Evolutionary conservation across 192 early-diverging fungal genomes (phyloP), one percentile per base, ranked within the genome.

Genomic region (Rhizoclosmatium globosum): DNA sequence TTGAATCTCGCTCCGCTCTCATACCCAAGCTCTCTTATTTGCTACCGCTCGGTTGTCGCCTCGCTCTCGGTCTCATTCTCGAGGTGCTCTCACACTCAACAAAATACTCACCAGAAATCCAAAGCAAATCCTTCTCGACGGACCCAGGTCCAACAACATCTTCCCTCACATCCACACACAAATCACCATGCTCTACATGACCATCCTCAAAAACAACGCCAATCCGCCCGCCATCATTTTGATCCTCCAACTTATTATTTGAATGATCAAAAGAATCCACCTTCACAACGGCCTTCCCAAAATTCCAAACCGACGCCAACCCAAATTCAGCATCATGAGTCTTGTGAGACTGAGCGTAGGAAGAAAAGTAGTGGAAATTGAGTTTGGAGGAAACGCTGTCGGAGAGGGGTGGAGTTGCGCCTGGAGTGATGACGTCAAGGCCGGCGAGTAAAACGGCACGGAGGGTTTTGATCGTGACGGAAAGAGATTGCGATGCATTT

Each of bases 301-400:
- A 42, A 17, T 53, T 53, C 74, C 74, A 76, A 11, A 76, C 74
- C 42, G 45, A 38, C 3, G 74, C 74, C 17, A 76, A 23, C 13
- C 74, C 74, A 76, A 59, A 76, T 67, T 76, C 74, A 4, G 74
- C 74, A 76, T 76, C 74, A 67, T 67, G 57, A n/a, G 31, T 66
- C 39, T 48, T 46, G n/a, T n/a, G 23, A 15, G 61, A 42, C 11
- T 6, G 13, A 4, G 74, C 74, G 13, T 53, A 53, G 0, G 7
- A 46, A 41, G 50, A 71, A 56, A 71, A 71, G 50, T 56, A 71
- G 19, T 47, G 50, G 38, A 21, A 68, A 17, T 11, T 23, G 41
- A 64, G 11, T 21, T 6, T 17, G 21, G 11, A 43, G 2, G 43
- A 41, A 1, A 38, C 11, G 31, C 42, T 46, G 41, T 47, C 60